phyloP scores from a whole-genome alignment of 352 stramenopile species.

The Phytophthora fragariae region DNA sequence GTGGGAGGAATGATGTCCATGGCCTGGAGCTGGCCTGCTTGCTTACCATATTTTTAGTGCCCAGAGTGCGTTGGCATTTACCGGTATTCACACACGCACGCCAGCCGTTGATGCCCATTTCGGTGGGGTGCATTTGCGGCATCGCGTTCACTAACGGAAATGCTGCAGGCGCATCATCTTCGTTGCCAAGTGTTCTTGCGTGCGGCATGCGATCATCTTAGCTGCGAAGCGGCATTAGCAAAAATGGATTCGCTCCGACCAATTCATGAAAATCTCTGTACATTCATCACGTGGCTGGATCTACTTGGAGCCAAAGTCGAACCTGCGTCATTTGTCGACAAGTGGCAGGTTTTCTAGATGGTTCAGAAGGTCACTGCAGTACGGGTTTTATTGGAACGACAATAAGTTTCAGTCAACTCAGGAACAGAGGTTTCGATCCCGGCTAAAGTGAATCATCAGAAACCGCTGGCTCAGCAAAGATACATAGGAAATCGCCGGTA shows the following conservation, averaged over 20 bases:
- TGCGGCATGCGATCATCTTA: conserved; percentile 28
- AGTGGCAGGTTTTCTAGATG: neutral
- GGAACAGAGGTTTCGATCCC: neutral
- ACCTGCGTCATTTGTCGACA: too few species aligned
- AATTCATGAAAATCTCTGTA: neutral
- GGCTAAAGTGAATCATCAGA: neutral
- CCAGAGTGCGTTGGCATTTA: too few species aligned
- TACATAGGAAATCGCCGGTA: too few species aligned
- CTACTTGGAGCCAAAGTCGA: neutral
- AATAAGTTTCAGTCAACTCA: conserved; percentile 1
- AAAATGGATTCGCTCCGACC: neutral
- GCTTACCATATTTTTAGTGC: neutral
- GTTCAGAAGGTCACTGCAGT: neutral
- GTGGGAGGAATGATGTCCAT: too few species aligned
- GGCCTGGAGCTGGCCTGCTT: neutral
- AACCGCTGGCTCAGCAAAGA: neutral
- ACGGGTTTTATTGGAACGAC: neutral
- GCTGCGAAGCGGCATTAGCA: neutral
- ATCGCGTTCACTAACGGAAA: conserved; percentile 19
- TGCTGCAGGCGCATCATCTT: neutral
- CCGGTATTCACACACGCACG: conserved; percentile 10
- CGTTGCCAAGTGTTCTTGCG: conserved; percentile 17
- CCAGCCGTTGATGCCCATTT: conserved; percentile 17
- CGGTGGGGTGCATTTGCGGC: conserved; percentile 11
- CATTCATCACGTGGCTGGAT: neutral